A percentile compares a stretch with the other conserved stretches of the same genome.
These are phyloP conservation scores for Clitoria ternatea DNA, from an alignment of 306 rosid genomes.

Conservation along the genomic window DNA sequence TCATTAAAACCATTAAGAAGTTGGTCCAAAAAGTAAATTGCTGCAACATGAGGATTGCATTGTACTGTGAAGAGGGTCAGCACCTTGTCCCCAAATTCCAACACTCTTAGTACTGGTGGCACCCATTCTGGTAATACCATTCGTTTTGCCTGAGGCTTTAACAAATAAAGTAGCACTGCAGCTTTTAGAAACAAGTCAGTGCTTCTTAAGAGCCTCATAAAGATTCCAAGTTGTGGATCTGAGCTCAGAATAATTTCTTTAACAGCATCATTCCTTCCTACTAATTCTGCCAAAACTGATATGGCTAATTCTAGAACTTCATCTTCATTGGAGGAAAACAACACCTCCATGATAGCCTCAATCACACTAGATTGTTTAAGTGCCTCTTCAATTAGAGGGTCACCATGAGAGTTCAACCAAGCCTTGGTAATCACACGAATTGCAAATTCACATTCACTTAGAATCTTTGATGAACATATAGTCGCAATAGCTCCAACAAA, in stretches of 20 bases:
- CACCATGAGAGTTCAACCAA: slow-evolving; percentile 57
- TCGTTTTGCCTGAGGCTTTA: slow-evolving; percentile 60
- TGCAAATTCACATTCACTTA: slow-evolving; percentile 50
- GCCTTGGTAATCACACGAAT: slow-evolving; percentile 51
- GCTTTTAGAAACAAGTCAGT: slow-evolving; percentile 59
- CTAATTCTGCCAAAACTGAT: slow-evolving; percentile 59
- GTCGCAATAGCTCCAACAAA: slow-evolving; percentile 40
- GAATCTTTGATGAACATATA: slow-evolving; percentile 46
- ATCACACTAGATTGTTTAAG: slow-evolving; percentile 43
- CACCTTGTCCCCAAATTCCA: slow-evolving; percentile 58
- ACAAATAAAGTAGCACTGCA: slow-evolving; percentile 57
- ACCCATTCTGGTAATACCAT: slow-evolving; percentile 66
- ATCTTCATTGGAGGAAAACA: slow-evolving; percentile 53
- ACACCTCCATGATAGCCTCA: slow-evolving; percentile 64
- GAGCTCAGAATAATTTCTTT: slow-evolving; percentile 39
- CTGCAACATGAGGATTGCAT: slow-evolving; percentile 58
- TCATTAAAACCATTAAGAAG: slow-evolving; percentile 66
- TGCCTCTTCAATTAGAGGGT: slow-evolving; percentile 44
- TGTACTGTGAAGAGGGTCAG: slow-evolving; percentile 55
- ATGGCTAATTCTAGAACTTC: slow-evolving; percentile 57
- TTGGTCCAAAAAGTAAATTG: slow-evolving; percentile 60
- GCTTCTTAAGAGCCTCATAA: slow-evolving; percentile 52
- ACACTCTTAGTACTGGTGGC: slow-evolving; percentile 58
- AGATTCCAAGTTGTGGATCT: slow-evolving; percentile 65
- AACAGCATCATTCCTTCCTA: slow-evolving; percentile 26